Percentiles rank a stretch among this genome's conserved stretches.
These are phyloP conservation scores for Poronia punctata DNA, from an alignment of 495 filamentous ascomycete genomes.

Conservation along the genomic window DNA sequence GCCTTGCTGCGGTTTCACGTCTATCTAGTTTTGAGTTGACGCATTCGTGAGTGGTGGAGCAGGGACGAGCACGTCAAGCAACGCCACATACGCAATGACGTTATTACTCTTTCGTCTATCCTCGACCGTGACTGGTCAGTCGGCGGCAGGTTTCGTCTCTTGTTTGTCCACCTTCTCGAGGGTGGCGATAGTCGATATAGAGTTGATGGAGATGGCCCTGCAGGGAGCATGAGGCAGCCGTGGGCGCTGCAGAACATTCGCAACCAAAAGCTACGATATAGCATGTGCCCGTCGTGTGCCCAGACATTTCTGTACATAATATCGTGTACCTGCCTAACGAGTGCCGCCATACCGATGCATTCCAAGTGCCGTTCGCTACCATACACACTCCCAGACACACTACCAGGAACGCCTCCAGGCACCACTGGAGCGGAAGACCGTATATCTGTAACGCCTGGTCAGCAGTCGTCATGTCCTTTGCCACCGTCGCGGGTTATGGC, in stretches of 20 bases:
- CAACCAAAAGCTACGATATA: constrained; percentile 8
- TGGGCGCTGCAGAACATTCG: background rate
- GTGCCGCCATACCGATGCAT: constrained; percentile 10
- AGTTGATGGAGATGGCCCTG: too few relatives aligned
- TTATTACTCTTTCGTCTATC: background rate
- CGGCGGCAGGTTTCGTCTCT: background rate
- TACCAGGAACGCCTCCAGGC: too few relatives aligned
- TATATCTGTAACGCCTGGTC: constrained; percentile 2
- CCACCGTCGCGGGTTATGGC: constrained; percentile 1
- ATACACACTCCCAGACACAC: too few relatives aligned
- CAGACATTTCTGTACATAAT: too few relatives aligned
- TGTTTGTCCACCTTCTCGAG: background rate
- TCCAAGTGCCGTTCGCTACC: constrained; percentile 9
- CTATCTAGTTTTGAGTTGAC: background rate
- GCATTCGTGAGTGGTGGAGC: background rate
- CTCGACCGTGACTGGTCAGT: background rate
- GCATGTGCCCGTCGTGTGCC: too few relatives aligned
- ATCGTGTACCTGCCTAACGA: constrained; percentile 11
- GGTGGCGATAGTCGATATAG: background rate
- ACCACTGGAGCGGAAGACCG: constrained; percentile 5
- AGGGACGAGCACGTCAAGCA: constrained; percentile 1
- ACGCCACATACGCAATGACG: constrained; percentile 9
- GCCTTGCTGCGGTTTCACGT: constrained; percentile 7
- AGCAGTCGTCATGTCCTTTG: background rate
- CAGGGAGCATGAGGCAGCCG: too few relatives aligned